Evolutionary conservation across 345 rosid species (phyloP), one percentile per base, ranked within the genome.

Genomic region (Aethionema arabicum): DNA sequence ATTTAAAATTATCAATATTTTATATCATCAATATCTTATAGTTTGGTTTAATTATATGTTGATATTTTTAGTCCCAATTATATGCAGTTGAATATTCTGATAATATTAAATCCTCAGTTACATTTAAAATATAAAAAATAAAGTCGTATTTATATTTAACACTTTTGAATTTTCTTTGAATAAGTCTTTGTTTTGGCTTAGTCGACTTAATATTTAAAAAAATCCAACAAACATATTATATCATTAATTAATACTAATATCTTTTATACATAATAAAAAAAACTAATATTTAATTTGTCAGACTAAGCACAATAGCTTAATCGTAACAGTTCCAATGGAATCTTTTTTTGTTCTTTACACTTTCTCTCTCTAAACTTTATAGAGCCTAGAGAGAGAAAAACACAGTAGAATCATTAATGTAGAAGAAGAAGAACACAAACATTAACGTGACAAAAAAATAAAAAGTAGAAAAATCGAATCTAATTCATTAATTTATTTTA

Each of bases 271-370:
- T 6, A 14, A 42, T 7, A 10, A 36, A 30, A 31, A 4, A 47
- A 9, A 52, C 0, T 4, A 47, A 57, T 58, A 72, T 59, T 70
- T 54, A 41, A 67, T n/a, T 41, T 62, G 75, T 77, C 82, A 58
- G 81, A 57, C 55, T 43, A 39, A 59, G 61, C 71, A 69, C 75
- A 63, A 52, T 56, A 48, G 66, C 72, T 69, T 72, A 56, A 68
- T 77, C 67, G 74, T 76, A 74, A 60, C 74, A 59, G 77, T 72
- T 75, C 85, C 65, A 84, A 73, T 52, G 80, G 80, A 77, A 74
- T 79, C 86, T 76, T 72, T 44, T 11, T 51, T 67, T n/a, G n/a
- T n/a, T 75, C 65, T 65, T 21, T 21, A 21, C 27, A 21, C 59
- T 56, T 68, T 42, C 48, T 13, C 47, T 12, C 21, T 44, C 41